Conservation (phyloP, 208 protist genomes). For the Trichomonas vaginalis region DNA sequence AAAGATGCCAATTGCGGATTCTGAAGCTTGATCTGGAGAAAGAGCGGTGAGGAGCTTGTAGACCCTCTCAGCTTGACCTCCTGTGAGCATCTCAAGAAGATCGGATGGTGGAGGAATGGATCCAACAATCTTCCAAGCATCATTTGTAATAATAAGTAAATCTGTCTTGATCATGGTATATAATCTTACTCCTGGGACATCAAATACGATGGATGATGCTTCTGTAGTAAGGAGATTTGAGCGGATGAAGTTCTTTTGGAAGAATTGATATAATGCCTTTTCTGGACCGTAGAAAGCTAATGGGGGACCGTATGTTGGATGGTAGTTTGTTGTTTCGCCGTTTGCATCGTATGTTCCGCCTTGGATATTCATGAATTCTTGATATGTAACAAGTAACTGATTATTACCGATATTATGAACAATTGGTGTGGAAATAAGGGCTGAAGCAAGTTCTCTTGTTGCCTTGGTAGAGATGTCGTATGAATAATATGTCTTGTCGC, state of each 20-base stretch:
- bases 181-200: not conserved
- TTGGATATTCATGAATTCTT: not conserved
- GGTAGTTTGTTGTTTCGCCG: not conserved
- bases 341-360: not conserved
- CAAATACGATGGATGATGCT: not conserved
- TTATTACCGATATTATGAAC: not conserved
- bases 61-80: not conserved
- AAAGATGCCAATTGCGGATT: not conserved
- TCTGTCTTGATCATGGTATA: not conserved
- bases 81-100: not conserved
- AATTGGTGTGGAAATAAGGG: not conserved
- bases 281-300: not conserved
- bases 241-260: not conserved
- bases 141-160: not conserved
- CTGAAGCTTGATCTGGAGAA: not conserved
- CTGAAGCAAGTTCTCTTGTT: not conserved
- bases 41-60: not conserved
- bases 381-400: not conserved
- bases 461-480: not conserved
- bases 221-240: not conserved
- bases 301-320: not conserved
- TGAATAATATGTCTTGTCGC: not conserved
- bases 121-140: not conserved
- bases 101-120: not conserved
- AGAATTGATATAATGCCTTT: not conserved